phyloP scores from a whole-genome alignment of 495 filamentous ascomycete genomes.

The Venustampulla echinocandica region DNA sequence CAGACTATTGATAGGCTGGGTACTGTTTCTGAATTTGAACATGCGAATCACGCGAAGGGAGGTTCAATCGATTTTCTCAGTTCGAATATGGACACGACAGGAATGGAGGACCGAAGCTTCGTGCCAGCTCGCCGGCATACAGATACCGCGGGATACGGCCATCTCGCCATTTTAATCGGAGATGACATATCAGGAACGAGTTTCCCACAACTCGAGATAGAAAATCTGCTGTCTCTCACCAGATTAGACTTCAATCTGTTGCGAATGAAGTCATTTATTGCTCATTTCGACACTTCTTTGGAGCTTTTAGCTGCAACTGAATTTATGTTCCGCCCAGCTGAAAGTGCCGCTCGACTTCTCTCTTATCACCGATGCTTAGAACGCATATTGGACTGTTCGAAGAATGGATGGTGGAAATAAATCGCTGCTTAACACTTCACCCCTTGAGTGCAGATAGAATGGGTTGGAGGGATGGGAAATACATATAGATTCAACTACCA shows the following conservation, averaged over 20 bases:
- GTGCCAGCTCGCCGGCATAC: neutral
- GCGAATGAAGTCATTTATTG: neutral
- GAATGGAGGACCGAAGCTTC: neutral
- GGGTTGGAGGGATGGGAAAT: neutral
- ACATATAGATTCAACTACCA: neutral
- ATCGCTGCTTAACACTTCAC: neutral
- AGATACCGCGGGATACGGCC: neutral
- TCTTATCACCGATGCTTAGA: slow-evolving; percentile 1
- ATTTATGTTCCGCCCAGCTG: neutral
- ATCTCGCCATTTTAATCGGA: neutral
- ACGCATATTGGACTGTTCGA: neutral
- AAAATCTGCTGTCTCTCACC: neutral
- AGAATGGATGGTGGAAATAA: neutral
- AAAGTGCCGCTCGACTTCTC: neutral
- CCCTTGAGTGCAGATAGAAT: neutral
- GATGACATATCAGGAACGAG: neutral
- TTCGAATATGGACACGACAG: neutral
- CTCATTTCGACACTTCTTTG: neutral
- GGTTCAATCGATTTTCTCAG: neutral
- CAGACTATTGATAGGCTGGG: neutral
- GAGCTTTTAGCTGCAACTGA: slow-evolving; percentile 1
- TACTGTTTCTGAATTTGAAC: neutral
- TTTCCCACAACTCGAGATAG: neutral
- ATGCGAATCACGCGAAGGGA: neutral
- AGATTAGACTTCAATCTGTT: neutral